Percentiles rank a stretch among this genome's conserved stretches.
These are phyloP conservation scores for Leersia perrieri DNA, from an alignment of 176 grass and related monocot species.

Conservation along the genomic window DNA sequence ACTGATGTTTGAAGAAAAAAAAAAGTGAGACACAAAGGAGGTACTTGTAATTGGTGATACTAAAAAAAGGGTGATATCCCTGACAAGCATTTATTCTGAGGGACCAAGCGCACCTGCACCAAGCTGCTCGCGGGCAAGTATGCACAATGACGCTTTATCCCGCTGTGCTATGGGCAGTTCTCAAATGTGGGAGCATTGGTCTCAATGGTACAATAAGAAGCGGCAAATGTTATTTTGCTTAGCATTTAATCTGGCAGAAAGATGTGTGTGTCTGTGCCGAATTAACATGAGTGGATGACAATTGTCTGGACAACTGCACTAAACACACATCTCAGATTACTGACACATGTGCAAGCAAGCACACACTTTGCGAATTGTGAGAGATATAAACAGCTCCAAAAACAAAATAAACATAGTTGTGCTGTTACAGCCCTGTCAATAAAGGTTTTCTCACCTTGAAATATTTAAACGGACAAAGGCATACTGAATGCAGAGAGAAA, in stretches of 20 bases:
- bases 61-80: not conserved
- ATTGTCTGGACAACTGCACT: not conserved
- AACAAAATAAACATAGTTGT: not conserved
- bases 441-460: constrained; percentile 43
- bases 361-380: not conserved
- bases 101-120: not conserved
- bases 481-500: constrained; percentile 72
- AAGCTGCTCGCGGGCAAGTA: not conserved
- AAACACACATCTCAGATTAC: not conserved
- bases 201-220: too few species aligned
- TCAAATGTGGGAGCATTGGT: too few species aligned
- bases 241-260: not conserved
- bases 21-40: not conserved
- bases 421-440: not conserved
- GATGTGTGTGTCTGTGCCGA: not conserved
- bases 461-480: constrained; percentile 62
- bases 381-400: not conserved
- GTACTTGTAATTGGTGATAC: not conserved
- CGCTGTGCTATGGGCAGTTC: too few species aligned
- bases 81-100: not conserved
- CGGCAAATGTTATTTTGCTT: not conserved
- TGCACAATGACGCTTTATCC: too few species aligned
- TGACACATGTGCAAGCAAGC: not conserved
- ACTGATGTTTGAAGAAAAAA: not conserved
- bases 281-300: not conserved